Base-by-base conservation (phyloP, 1,284 basidiomycete species). In the Farysia itapuensis region DNA sequence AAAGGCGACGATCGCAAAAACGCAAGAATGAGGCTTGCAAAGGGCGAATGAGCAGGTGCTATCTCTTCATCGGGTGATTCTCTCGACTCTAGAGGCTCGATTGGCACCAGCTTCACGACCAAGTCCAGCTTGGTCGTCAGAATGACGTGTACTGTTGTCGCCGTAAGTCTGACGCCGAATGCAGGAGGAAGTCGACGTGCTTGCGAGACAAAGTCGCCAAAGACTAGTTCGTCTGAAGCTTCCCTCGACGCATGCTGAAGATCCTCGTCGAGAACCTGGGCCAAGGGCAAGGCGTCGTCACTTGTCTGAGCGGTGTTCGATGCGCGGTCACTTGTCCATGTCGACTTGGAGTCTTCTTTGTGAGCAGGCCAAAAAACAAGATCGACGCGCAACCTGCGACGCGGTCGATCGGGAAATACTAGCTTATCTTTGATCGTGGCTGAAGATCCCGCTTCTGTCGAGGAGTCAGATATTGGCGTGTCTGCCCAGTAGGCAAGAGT, bases 401-500 rank as follows among this genome's bases (percentile, higher is more conserved):
- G 40, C 28, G 60, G 30, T 2, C 70, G 46, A 35, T 67, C 65
- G 3, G 70, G 67, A 18, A 72, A 72, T 1, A 61, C 64, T 4
- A 72, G 39, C 22, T 44, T 54, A 3, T 30, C n/a, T 16, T 14
- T 9, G 9, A 16, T 8, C 11, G 8, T 18, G 12, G 9, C 31
- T 8, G 11, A 8, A 8, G 13, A 8, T 8, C 9, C 11, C 8
- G 13, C 18, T n/a, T 28, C 26, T 28, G 8, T 33, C 11, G 12
- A 11, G 13, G 31, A 14, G 12, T 9, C 31, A 19, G 31, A 14
- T 14, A 8, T 33, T 11, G 45, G 7, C 2, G 52, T 16, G 15
- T 67, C 67, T 11, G 52, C 58, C 61, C 61, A 68, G 37, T 72
- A 72, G 4, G 67, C 70, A 3, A 72, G 35, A 12, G 57, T 68